phyloP scores from a whole-genome alignment of 306 rosid species.

The Ammopiptanthus mongolicus region DNA sequence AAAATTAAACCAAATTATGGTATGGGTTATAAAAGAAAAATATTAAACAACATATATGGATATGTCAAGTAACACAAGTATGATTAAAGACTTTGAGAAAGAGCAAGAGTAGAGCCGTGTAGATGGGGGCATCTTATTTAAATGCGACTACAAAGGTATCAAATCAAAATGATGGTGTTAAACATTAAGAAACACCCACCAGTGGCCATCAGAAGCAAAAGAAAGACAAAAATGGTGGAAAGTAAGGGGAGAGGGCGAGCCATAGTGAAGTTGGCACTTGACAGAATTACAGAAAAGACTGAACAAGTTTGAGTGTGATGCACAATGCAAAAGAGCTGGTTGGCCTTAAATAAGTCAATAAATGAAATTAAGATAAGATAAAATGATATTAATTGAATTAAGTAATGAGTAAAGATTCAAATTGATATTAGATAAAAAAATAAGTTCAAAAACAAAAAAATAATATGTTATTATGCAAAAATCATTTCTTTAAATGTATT shows the following conservation, averaged over 20 bases:
- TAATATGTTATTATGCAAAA: too few species aligned
- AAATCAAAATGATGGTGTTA: neutral
- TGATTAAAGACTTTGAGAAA: too few species aligned
- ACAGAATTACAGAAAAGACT: neutral
- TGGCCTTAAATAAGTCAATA: conserved; percentile 23
- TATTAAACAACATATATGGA: neutral
- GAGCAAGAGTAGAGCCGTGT: too few species aligned
- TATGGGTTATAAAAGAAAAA: too few species aligned
- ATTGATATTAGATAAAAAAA: too few species aligned
- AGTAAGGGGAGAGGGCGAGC: conserved; percentile 34
- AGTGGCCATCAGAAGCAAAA: conserved; percentile 47
- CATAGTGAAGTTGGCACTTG: conserved; percentile 11
- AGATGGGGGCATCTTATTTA: too few species aligned
- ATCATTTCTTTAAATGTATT: too few species aligned
- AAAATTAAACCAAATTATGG: neutral
- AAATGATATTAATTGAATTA: neutral
- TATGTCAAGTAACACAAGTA: too few species aligned
- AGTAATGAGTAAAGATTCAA: too few species aligned
- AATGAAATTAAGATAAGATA: neutral
- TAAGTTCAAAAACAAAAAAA: too few species aligned
- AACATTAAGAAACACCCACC: conserved; percentile 11
- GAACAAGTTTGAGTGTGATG: neutral
- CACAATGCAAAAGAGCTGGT: neutral
- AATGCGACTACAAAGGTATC: neutral
- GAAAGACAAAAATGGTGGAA: conserved; percentile 37